Evolutionary conservation across 495 filamentous ascomycete species (phyloP), one percentile per base, ranked within the genome.

Genomic region (Penicillium ucsense): DNA sequence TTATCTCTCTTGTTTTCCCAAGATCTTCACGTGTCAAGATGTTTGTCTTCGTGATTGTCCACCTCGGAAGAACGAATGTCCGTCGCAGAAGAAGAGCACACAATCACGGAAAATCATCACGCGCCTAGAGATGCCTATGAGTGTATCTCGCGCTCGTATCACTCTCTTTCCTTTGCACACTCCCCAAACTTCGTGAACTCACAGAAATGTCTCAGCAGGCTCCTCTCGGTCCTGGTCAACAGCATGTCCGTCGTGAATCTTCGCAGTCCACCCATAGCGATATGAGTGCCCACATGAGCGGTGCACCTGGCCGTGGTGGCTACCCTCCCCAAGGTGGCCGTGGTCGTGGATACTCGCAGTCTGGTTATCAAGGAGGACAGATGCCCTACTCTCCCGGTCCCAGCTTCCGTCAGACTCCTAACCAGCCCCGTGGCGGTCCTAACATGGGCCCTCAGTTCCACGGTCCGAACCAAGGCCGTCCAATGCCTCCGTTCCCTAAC

Each of bases 211-310:
- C 79, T 45, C 64, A 70, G 43, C 82, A 87, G 59, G 74, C 74
- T 37, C 71, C 76, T 46, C 70, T 76, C 38, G 77, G 79, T 41
- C 73, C 85, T 51, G 79, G 77, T 30, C 60, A 75, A 34, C 85
- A 86, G 56, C 89, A 95, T 61, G 71, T 85, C 44, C 83, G 89
- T 42, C 82, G 86, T 54, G 84, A 89, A 57, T 94, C 89, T 11
- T 84, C 86, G 4, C 83, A 87, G 62, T 88, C 85, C 8, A 75
- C 80, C 40, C 85, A 89, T 59, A 83, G 81, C 64, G 88, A 94
- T 44, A 79, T 84, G 70, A 76, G 77, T 62, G 82, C 80, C 62
- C 69, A 72, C 45, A 66, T 73, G 61, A 60, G 61, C 53, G 78
- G 61, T 59, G 77, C 60, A 48, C 61, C 71, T 30, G 73, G 70